These are phyloP conservation scores for Chaetothyriales sp. DNA, from an alignment of 2,329 filamentous ascomycete species.

Conservation along the genomic window DNA sequence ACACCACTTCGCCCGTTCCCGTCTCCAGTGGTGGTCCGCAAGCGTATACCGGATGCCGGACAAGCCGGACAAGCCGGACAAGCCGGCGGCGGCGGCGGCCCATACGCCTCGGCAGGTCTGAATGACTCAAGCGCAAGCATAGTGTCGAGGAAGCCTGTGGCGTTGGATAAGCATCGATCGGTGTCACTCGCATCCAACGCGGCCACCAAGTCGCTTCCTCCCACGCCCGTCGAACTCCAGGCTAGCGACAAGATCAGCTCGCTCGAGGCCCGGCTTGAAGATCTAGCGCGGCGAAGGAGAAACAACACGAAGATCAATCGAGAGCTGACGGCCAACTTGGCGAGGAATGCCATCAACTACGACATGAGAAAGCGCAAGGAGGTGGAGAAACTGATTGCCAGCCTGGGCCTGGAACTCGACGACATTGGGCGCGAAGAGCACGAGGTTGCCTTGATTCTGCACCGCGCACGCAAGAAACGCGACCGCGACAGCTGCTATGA, in stretches of 20 bases:
- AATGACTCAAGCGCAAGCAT: slow-evolving; percentile 13
- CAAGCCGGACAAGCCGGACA: no score
- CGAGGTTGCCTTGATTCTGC: slow-evolving; percentile 61
- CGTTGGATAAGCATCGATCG: slow-evolving; percentile 24
- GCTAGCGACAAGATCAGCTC: slow-evolving; percentile 51
- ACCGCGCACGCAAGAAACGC: slow-evolving; percentile 60
- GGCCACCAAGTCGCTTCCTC: slow-evolving; percentile 44
- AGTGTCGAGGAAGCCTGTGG: slow-evolving; percentile 26
- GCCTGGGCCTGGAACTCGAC: slow-evolving; percentile 51
- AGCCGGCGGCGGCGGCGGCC: no score
- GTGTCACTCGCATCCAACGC: slow-evolving; percentile 22
- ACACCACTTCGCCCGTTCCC: slow-evolving; percentile 22
- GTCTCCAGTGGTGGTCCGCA: slow-evolving; percentile 28
- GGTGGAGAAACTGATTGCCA: slow-evolving; percentile 52
- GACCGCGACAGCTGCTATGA: slow-evolving; percentile 44
- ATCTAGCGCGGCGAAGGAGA: slow-evolving; percentile 51
- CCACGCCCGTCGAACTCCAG: slow-evolving; percentile 46
- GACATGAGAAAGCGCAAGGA: slow-evolving; percentile 46
- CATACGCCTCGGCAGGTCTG: slow-evolving; percentile 23
- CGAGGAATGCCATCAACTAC: slow-evolving; percentile 54
- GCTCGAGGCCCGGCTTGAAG: slow-evolving; percentile 52
- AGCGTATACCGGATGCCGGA: slow-evolving; percentile 19
- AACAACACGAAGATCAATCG: slow-evolving; percentile 61
- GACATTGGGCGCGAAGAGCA: slow-evolving; percentile 66
- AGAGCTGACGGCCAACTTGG: slow-evolving; percentile 67